phyloP scores from a whole-genome alignment of 495 filamentous ascomycete genomes.

The Penicillium fimorum region DNA sequence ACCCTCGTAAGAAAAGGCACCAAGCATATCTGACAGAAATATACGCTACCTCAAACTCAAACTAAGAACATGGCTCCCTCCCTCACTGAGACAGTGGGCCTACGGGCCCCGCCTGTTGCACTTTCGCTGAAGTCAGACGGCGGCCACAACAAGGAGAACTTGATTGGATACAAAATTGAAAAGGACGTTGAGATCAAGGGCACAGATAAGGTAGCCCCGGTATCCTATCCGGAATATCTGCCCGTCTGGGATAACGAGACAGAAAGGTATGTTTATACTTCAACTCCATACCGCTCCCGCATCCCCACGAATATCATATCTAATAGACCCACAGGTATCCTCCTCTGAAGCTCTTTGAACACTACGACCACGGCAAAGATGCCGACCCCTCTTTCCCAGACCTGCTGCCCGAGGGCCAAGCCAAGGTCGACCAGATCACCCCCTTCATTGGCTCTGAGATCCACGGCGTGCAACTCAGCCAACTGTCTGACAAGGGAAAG shows the following conservation, averaged over 20 bases:
- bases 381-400: constrained; percentile 53
- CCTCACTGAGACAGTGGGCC: constrained; percentile 44
- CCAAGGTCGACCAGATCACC: constrained; percentile 47
- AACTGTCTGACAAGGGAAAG: constrained; percentile 50
- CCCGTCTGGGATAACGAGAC: constrained; percentile 68
- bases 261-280: constrained; percentile 26
- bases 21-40: neutral
- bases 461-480: constrained; percentile 54
- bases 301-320: neutral
- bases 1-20: neutral
- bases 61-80: constrained; percentile 45
- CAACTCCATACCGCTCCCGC: neutral
- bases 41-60: neutral
- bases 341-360: constrained; percentile 43
- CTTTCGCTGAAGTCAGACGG: constrained; percentile 38
- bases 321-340: constrained; percentile 35
- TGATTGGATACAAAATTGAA: constrained; percentile 50
- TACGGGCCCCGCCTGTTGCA: constrained; percentile 35
- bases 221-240: constrained; percentile 69
- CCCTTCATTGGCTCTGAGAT: constrained; percentile 58
- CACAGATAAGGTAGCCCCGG: constrained; percentile 46
- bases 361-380: constrained; percentile 50
- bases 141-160: constrained; percentile 63
- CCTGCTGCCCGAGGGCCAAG: constrained; percentile 45
- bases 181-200: constrained; percentile 46